A percentile compares a stretch with the other conserved stretches of the same genome.
These are phyloP conservation scores for Annulohypoxylon nitens DNA, from an alignment of 495 filamentous ascomycete genomes.

Conservation along the genomic window DNA sequence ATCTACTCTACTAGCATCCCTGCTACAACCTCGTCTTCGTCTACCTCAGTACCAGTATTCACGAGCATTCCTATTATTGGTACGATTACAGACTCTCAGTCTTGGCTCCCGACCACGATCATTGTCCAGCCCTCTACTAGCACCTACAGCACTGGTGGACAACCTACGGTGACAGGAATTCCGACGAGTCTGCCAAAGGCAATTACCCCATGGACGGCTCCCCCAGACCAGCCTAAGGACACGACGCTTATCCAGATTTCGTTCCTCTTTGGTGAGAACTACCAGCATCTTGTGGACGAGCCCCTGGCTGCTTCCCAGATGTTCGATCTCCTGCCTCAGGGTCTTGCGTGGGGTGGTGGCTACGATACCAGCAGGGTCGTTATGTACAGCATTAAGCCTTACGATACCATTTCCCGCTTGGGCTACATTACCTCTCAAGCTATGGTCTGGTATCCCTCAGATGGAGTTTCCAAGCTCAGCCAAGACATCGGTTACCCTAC, in stretches of 20 bases:
- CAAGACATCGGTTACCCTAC: constrained; percentile 75
- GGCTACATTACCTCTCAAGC: constrained; percentile 90
- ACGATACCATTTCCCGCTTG: constrained; percentile 75
- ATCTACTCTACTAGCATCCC: constrained; percentile 16
- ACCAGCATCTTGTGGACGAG: constrained; percentile 79
- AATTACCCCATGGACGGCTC: constrained; percentile 71
- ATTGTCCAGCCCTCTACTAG: constrained; percentile 57
- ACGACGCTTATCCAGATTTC: constrained; percentile 82
- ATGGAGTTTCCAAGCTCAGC: constrained; percentile 71
- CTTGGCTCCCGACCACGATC: constrained; percentile 61
- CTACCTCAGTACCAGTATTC: constrained; percentile 43
- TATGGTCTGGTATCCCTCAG: constrained; percentile 76
- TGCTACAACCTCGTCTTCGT: constrained; percentile 24
- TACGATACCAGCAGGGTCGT: constrained; percentile 64
- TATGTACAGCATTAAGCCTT: constrained; percentile 81
- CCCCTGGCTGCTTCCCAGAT: constrained; percentile 84
- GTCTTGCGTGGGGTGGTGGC: constrained; percentile 75
- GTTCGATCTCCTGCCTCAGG: constrained; percentile 82
- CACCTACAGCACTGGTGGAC: constrained; percentile 40
- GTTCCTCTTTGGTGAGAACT: constrained; percentile 84
- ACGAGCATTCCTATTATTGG: constrained; percentile 56
- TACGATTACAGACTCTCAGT: constrained; percentile 57
- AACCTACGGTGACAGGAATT: constrained; percentile 59
- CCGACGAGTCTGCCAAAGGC: constrained; percentile 76
- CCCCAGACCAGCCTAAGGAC: constrained; percentile 66